These are phyloP conservation scores for Colletotrichum sublineola DNA, from an alignment of 2,329 filamentous ascomycete species.

Conservation along the genomic window DNA sequence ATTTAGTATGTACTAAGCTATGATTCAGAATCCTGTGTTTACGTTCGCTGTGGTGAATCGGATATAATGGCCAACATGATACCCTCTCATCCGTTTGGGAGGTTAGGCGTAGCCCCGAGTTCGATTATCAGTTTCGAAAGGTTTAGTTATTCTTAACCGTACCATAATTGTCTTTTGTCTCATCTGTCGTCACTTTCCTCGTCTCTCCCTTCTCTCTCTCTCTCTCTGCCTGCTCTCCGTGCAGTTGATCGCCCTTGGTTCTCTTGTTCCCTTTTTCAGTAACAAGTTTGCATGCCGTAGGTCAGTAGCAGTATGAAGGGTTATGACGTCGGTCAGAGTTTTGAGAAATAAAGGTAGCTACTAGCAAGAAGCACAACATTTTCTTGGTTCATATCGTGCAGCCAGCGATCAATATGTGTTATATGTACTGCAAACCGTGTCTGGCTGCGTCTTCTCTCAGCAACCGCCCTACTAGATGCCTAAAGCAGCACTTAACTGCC, in stretches of 20 bases:
- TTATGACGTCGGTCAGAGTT: too few species aligned
- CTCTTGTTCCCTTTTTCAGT: too few species aligned
- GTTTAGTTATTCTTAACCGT: too few species aligned
- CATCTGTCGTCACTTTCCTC: not conserved
- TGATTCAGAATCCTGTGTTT: not conserved
- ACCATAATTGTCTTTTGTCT: too few species aligned
- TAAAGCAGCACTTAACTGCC: slow-evolving; percentile 17
- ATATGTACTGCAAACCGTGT: too few species aligned
- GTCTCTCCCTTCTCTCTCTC: not conserved
- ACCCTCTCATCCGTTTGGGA: slow-evolving; percentile 9
- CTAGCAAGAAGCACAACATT: too few species aligned
- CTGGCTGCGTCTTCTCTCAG: not conserved
- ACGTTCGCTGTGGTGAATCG: slow-evolving; percentile 22
- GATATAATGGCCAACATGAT: slow-evolving; percentile 36
- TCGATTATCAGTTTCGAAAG: slow-evolving; percentile 35
- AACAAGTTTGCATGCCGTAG: too few species aligned
- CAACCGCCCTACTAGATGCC: not conserved
- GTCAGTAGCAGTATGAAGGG: too few species aligned
- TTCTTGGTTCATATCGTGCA: too few species aligned
- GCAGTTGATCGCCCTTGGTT: too few species aligned
- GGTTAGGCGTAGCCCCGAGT: slow-evolving; percentile 36
- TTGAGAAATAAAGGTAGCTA: too few species aligned
- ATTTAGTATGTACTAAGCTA: not conserved
- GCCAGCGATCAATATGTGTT: too few species aligned
- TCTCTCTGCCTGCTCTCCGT: not conserved